These are phyloP conservation scores for Naganishia antarctica DNA, from an alignment of 768 basidiomycete species.

Conservation along the genomic window DNA sequence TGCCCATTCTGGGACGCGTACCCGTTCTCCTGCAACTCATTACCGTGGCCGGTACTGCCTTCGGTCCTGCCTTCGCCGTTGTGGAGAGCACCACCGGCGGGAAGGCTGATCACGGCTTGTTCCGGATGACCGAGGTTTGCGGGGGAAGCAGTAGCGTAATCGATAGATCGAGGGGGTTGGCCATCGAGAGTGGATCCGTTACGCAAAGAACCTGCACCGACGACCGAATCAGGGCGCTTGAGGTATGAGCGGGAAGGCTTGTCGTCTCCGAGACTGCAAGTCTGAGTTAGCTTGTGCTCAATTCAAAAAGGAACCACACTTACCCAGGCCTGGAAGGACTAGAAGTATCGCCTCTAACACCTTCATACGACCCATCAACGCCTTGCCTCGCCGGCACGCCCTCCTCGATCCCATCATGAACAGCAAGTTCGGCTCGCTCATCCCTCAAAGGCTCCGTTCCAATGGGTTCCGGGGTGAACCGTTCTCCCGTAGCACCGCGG, in stretches of 20 bases:
- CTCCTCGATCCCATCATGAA: slow-evolving; percentile 7
- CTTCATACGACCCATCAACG: slow-evolving; percentile 17
- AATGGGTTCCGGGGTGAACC: background rate
- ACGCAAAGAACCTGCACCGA: background rate
- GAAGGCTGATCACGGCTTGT: slow-evolving; percentile 12
- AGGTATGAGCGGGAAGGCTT: slow-evolving; percentile 30
- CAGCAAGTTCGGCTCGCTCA: too few species aligned
- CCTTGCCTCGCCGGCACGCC: slow-evolving; percentile 1
- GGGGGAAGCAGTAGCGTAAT: slow-evolving; percentile 16
- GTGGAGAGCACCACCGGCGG: slow-evolving; percentile 25
- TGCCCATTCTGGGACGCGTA: background rate
- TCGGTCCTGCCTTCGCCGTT: slow-evolving; percentile 7
- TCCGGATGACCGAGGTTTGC: slow-evolving; percentile 24
- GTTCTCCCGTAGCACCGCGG: background rate
- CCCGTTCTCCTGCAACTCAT: background rate
- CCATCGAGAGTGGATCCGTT: slow-evolving; percentile 13
- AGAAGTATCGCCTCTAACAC: background rate
- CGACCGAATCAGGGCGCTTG: slow-evolving; percentile 14
- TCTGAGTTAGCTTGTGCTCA: background rate
- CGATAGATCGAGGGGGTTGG: slow-evolving; percentile 10
- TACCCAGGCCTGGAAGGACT: slow-evolving; percentile 11
- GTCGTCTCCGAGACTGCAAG: slow-evolving; percentile 16
- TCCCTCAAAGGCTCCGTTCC: too few species aligned
- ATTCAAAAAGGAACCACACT: background rate
- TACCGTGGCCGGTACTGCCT: too few species aligned